These are phyloP conservation scores for Vitis rotundifolia DNA, from an alignment of 164 flowering plant genomes.

Conservation along the genomic window DNA sequence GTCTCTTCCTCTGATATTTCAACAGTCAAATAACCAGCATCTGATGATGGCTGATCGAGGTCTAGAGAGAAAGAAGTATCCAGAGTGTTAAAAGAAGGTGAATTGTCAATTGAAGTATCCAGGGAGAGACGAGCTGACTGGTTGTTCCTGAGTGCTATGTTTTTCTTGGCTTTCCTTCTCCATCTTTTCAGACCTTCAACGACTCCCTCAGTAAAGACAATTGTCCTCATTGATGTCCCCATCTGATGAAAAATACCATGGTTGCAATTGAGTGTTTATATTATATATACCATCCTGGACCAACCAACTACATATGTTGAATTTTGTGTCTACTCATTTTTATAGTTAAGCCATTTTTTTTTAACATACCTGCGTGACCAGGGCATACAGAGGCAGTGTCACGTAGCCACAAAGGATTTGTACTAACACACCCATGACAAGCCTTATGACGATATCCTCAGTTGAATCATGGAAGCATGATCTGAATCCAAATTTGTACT, in stretches of 20 bases:
- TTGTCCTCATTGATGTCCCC: conserved; percentile 59
- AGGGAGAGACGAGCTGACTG: conserved; percentile 1
- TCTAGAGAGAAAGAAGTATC: conserved; percentile 15
- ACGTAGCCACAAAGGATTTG: conserved; percentile 72
- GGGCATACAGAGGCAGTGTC: conserved; percentile 67
- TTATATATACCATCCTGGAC: no score
- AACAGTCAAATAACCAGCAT: not conserved
- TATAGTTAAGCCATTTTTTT: no score
- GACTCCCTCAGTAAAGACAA: conserved; percentile 54
- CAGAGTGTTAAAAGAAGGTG: conserved; percentile 25
- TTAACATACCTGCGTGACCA: conserved; percentile 62
- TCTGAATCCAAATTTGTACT: conserved; percentile 59
- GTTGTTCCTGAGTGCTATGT: conserved; percentile 11
- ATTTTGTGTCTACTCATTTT: no score
- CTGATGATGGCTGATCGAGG: not conserved
- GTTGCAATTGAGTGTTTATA: no score
- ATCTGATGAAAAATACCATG: conserved; percentile 38
- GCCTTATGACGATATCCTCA: conserved; percentile 46
- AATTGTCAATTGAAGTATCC: conserved; percentile 13
- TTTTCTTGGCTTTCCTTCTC: conserved; percentile 39
- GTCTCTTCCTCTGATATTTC: conserved; percentile 9
- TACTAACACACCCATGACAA: conserved; percentile 50
- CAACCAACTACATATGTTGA: no score
- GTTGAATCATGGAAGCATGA: conserved; percentile 59
- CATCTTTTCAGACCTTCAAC: conserved; percentile 53